These are phyloP conservation scores for Phialophora chinensis DNA, from an alignment of 2,329 filamentous ascomycete species.

Conservation along the genomic window DNA sequence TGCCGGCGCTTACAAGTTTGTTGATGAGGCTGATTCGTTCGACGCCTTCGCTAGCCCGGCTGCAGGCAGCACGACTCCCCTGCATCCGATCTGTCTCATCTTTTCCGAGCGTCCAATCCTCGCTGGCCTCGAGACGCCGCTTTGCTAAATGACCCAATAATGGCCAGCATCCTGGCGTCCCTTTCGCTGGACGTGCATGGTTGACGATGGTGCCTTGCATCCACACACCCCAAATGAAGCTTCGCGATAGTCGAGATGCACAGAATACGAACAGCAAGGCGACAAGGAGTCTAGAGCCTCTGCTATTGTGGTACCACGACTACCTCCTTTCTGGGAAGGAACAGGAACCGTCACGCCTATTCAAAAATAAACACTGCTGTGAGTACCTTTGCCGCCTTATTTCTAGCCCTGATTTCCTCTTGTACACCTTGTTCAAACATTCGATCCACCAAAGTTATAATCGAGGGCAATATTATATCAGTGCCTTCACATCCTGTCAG, in stretches of 20 bases:
- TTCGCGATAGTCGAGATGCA: conserved; percentile 13
- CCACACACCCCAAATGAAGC: background rate
- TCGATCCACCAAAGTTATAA: conserved; percentile 2
- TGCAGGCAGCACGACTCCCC: conserved; percentile 5
- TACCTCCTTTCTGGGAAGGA: background rate
- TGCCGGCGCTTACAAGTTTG: conserved; percentile 1
- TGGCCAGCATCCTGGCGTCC: conserved; percentile 9
- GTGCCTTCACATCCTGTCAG: background rate
- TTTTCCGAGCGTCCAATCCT: conserved; percentile 21
- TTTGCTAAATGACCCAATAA: conserved; percentile 11
- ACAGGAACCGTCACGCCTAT: conserved; percentile 4
- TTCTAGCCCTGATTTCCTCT: conserved; percentile 12
- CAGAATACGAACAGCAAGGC: conserved; percentile 12
- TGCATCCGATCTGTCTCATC: conserved; percentile 29
- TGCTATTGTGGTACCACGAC: conserved; percentile 16
- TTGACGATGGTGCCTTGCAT: conserved; percentile 17
- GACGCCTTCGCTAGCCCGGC: background rate
- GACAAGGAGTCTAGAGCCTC: conserved; percentile 22
- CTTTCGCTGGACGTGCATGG: background rate
- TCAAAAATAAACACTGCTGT: conserved; percentile 21
- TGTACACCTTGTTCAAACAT: conserved; percentile 3
- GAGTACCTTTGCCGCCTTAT: conserved; percentile 12
- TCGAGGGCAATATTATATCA: conserved; percentile 6
- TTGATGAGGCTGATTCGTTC: conserved; percentile 9
- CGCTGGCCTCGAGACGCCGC: conserved; percentile 19